phyloP scores from a whole-genome alignment of 495 filamentous ascomycete species.

The Collariella sp. region DNA sequence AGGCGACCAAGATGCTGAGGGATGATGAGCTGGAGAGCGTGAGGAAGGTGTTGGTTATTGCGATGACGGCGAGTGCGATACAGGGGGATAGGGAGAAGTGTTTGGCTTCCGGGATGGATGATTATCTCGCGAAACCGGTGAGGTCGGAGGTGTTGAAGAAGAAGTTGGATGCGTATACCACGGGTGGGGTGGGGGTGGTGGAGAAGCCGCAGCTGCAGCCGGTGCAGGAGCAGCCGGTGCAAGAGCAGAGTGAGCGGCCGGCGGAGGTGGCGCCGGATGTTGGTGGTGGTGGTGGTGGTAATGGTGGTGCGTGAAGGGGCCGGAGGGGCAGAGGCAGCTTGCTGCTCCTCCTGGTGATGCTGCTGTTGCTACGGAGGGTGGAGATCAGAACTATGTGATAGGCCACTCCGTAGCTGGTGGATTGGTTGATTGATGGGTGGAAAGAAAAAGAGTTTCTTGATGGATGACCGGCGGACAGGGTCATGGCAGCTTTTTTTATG shows the following conservation, averaged over 20 bases:
- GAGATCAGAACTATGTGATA: too few relatives aligned
- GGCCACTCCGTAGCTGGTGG: too few relatives aligned
- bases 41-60: constrained; percentile 71
- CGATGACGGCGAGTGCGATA: constrained; percentile 89
- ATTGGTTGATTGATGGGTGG: too few relatives aligned
- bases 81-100: constrained; percentile 89
- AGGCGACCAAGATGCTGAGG: constrained; percentile 74
- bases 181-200: not conserved
- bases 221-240: not conserved
- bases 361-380: too few relatives aligned
- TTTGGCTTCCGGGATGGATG: constrained; percentile 87
- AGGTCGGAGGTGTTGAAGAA: constrained; percentile 62
- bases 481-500: not conserved
- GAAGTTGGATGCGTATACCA: constrained; percentile 60
- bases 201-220: not conserved
- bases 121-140: constrained; percentile 89
- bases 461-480: too few relatives aligned
- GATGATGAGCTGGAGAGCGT: constrained; percentile 65
- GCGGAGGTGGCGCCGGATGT: too few relatives aligned
- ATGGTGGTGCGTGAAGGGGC: too few relatives aligned
- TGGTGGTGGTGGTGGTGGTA: too few relatives aligned
- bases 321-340: not conserved
- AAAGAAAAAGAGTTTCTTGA: too few relatives aligned
- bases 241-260: too few relatives aligned
- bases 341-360: too few relatives aligned